Evolutionary conservation across 257 asterid genomes (phyloP).

Genomic region (Fraxinus excelsior): DNA sequence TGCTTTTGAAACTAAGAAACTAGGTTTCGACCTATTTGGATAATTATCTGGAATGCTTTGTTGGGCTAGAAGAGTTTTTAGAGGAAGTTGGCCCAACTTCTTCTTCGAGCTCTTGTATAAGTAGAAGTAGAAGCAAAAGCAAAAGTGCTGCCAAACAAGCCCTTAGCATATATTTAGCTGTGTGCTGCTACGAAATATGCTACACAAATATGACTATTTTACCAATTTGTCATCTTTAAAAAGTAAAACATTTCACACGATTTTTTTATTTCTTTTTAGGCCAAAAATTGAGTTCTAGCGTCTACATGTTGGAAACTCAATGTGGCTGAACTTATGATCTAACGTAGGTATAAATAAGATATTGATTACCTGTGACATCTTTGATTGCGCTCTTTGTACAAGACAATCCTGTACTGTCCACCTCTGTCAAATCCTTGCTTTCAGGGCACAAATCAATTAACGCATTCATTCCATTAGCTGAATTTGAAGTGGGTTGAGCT

Average conservation of each 20-base stretch:
- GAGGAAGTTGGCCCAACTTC: too few relatives aligned
- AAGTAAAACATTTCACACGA: neutral
- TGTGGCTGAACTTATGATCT: neutral
- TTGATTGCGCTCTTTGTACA: slow-evolving; percentile 56
- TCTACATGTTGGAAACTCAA: neutral
- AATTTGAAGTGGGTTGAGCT: slow-evolving; percentile 36
- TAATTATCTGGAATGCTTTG: too few relatives aligned
- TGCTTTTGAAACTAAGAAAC: too few relatives aligned
- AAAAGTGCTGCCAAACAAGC: too few relatives aligned
- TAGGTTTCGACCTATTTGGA: too few relatives aligned
- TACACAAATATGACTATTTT: neutral
- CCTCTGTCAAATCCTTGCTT: slow-evolving; percentile 63
- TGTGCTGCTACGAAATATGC: neutral
- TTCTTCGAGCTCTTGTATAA: too few relatives aligned
- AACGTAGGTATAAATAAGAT: neutral
- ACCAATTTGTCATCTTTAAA: neutral
- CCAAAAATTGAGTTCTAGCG: neutral
- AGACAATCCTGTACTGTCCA: slow-evolving; percentile 38
- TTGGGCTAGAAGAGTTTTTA: too few relatives aligned
- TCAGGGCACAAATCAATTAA: slow-evolving; percentile 56
- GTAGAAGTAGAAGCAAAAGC: too few relatives aligned
- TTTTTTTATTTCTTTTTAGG: neutral
- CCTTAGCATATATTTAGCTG: neutral
- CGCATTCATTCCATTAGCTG: slow-evolving; percentile 33
- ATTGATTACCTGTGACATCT: slow-evolving; percentile 63